A percentile compares a stretch with the other conserved stretches of the same genome.
Conservation (phyloP, 176 grass and related monocot genomes). For the Secale cereale region DNA sequence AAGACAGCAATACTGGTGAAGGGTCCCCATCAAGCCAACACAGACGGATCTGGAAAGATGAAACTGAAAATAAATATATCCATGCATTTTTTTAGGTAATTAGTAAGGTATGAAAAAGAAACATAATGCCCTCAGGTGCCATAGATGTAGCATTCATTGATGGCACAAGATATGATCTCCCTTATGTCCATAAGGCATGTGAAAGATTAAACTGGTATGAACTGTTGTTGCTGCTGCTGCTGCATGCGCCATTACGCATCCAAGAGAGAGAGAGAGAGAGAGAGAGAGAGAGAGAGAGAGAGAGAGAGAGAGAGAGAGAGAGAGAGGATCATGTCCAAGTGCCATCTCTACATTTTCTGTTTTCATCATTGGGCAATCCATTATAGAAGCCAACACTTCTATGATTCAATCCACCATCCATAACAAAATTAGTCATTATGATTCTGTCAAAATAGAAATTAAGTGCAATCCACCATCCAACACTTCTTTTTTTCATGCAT, state of each 20-base stretch:
- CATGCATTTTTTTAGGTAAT: not conserved
- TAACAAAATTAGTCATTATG: not conserved
- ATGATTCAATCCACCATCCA: not conserved
- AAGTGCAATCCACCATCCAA: not conserved
- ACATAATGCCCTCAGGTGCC: constrained; percentile 2
- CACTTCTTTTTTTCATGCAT: no score
- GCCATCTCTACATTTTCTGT: constrained; percentile 21
- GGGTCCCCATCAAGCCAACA: not conserved
- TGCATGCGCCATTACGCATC: not conserved
- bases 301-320: not conserved
- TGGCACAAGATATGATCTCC: constrained; percentile 1
- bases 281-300: not conserved
- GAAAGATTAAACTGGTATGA: not conserved
- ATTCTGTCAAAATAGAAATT: not conserved
- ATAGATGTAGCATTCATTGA: constrained; percentile 3
- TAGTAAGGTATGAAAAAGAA: not conserved
- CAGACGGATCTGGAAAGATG: not conserved
- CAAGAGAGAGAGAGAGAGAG: not conserved
- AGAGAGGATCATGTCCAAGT: not conserved
- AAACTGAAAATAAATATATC: constrained; percentile 8
- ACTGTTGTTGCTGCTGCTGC: constrained; percentile 3
- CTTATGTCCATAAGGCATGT: not conserved
- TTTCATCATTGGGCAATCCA: constrained; percentile 31
- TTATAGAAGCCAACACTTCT: not conserved
- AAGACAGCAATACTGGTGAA: not conserved